Conservation (phyloP, 192 early-diverging fungal genomes). For the Dissophora globulifera region DNA sequence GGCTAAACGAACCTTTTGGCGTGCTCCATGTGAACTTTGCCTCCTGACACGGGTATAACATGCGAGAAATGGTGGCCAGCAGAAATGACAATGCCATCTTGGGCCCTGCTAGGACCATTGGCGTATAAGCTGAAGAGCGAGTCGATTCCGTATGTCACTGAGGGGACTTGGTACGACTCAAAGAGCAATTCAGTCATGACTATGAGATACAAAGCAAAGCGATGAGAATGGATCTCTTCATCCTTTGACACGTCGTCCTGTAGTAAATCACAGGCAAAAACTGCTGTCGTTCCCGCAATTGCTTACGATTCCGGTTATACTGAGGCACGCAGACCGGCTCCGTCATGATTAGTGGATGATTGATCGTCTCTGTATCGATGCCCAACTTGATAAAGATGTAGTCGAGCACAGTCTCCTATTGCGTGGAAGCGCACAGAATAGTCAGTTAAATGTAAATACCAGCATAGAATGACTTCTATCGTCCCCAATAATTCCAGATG, state of each 20-base stretch:
- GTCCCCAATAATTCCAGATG: too few species aligned
- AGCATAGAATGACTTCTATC: too few species aligned
- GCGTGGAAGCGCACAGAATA: too few species aligned
- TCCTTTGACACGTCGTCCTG: too few species aligned
- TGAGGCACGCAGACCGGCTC: slow-evolving; percentile 83
- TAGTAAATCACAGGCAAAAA: too few species aligned
- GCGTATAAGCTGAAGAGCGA: slow-evolving; percentile 88
- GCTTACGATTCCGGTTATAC: slow-evolving; percentile 80
- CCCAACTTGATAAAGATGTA: slow-evolving; percentile 87
- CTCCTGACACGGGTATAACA: slow-evolving; percentile 77
- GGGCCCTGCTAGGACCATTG: slow-evolving; percentile 65
- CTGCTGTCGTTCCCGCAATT: too few species aligned
- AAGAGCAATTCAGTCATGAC: slow-evolving; percentile 91
- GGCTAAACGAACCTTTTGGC: slow-evolving; percentile 71
- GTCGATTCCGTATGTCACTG: slow-evolving; percentile 87
- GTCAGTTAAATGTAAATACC: too few species aligned
- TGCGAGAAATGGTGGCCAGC: slow-evolving; percentile 77
- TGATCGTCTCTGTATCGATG: slow-evolving; percentile 72
- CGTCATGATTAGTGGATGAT: slow-evolving; percentile 90
- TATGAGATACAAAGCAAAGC: slow-evolving; percentile 22
- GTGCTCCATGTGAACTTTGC: slow-evolving; percentile 68
- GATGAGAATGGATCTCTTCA: too few species aligned
- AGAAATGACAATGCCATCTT: slow-evolving; percentile 78
- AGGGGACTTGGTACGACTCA: slow-evolving; percentile 83
- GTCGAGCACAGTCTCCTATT: slow-evolving; percentile 85